Evolutionary conservation across 768 basidiomycete species (phyloP), one percentile per base, ranked within the genome.

Genomic region (Agaricus subrufescens): DNA sequence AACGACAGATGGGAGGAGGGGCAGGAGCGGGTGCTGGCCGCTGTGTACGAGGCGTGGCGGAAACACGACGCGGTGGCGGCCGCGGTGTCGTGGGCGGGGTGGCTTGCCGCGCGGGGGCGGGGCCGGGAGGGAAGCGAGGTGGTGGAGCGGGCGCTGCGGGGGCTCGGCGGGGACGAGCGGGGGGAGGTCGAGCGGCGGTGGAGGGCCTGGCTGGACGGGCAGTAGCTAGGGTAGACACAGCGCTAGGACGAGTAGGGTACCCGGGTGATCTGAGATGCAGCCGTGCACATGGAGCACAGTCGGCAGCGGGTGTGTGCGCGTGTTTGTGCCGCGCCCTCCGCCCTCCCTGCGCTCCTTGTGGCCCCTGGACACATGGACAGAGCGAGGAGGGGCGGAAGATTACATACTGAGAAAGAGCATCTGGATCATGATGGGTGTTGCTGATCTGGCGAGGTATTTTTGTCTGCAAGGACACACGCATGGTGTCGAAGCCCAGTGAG

Each of bases 31-130:
- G 66, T 62, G 45, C 59, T 78, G 45, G 56, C 56, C 54, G 66
- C 61, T 61, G 67, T 75, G 40, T 80, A 75, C 58, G 75, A 73
- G 59, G 54, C 65, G 42, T 84, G 82, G 81, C 69, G 73, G 27
- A 61, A 61, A 50, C 57, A 66, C 50, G 75, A 78, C 30, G 61
- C 53, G 15, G 65, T 70, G 45, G 69, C 66, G 54, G 79, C 81
- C 40, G 66, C 70, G 37, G 59, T 73, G 46, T 69, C 64, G 56
- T 83, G 78, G 77, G 79, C 75, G 14, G 61, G 63, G 52, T 84
- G 82, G 81, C 58, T 83, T 30, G 62, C 76, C 63, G 58, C 55
- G 44, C 62, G 66, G 50, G 77, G 74, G 34, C 64, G 69, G 52
- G 80, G 77, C 38, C 67, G 65, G 49, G 74, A 71, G 59, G 79